Conservation (phyloP, 805 yeast genomes). For the Saccharomycopsis vini region DNA sequence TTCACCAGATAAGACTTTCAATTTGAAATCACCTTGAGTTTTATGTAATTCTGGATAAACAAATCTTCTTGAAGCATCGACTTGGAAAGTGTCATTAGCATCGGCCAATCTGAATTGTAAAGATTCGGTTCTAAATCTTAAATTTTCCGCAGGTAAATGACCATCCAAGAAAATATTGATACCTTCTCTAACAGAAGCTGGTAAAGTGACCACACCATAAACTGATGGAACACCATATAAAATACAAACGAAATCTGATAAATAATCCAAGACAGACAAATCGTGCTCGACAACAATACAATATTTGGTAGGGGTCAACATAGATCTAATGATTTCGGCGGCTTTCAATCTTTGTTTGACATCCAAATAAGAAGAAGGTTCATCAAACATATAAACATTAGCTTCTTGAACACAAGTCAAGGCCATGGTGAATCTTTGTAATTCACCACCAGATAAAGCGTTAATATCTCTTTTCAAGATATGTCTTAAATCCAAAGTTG, state of each 20-base stretch:
- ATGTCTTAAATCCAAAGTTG: slow-evolving; percentile 62
- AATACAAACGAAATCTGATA: slow-evolving; percentile 95
- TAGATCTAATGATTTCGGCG: slow-evolving; percentile 84
- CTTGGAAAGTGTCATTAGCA: slow-evolving; percentile 66
- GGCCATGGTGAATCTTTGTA: slow-evolving; percentile 96
- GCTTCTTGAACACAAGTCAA: slow-evolving; percentile 94
- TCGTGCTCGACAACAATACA: slow-evolving; percentile 98
- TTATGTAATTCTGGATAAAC: slow-evolving; percentile 74
- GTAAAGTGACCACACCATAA: slow-evolving; percentile 96
- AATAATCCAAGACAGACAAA: slow-evolving; percentile 91
- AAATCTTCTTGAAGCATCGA: slow-evolving; percentile 74
- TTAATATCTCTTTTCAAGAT: slow-evolving; percentile 82
- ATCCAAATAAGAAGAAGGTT: slow-evolving; percentile 96
- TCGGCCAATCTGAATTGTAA: slow-evolving; percentile 89
- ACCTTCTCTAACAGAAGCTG: slow-evolving; percentile 97
- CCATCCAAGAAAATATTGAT: slow-evolving; percentile 98
- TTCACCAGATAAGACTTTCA: slow-evolving; percentile 75
- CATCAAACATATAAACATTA: slow-evolving; percentile 97
- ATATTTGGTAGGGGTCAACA: slow-evolving; percentile 66
- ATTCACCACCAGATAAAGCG: slow-evolving; percentile 94
- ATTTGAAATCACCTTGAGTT: slow-evolving; percentile 94
- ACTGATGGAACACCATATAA: slow-evolving; percentile 97
- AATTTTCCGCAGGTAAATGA: slow-evolving; percentile 91
- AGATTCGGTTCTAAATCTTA: slow-evolving; percentile 94
- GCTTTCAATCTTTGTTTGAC: slow-evolving; percentile 98